Evolutionary conservation across 75 land plant species (phyloP).

Genomic region (Adiantum capillusveneris): DNA sequence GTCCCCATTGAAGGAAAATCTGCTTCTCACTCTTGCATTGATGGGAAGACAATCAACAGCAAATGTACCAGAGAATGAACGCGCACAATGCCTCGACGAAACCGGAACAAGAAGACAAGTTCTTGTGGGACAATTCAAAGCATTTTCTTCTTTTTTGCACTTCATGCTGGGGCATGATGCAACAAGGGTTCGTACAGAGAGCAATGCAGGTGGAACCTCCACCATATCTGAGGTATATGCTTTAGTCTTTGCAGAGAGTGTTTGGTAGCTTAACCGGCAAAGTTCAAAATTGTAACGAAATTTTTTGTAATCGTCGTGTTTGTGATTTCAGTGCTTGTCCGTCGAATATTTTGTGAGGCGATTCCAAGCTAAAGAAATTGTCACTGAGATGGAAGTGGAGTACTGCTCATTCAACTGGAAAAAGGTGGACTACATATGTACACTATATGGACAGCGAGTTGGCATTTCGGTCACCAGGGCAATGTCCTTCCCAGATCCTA

Average conservation of each 20-base stretch:
- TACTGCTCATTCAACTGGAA: constrained; percentile 40
- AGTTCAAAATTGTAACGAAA: too few species aligned
- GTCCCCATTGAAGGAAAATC: constrained; percentile 33
- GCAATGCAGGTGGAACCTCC: constrained; percentile 46
- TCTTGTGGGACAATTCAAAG: constrained; percentile 32
- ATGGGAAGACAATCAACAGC: constrained; percentile 2
- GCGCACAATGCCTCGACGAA: background rate
- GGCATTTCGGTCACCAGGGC: constrained; percentile 51
- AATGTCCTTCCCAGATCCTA: constrained; percentile 42
- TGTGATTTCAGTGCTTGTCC: constrained; percentile 29
- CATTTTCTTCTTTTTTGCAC: constrained; percentile 27
- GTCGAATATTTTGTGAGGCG: constrained; percentile 44
- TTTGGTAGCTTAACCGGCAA: too few species aligned
- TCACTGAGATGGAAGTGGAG: constrained; percentile 53
- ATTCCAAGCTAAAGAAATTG: constrained; percentile 40
- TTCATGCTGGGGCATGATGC: constrained; percentile 40
- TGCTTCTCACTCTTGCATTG: constrained; percentile 31
- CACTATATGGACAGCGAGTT: constrained; percentile 41
- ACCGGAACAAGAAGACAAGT: constrained; percentile 5
- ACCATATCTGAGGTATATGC: constrained; percentile 38
- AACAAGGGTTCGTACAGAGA: constrained; percentile 27
- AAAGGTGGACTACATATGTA: constrained; percentile 53
- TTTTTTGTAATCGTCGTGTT: background rate
- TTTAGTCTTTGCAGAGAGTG: too few species aligned
- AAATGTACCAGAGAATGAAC: background rate